Percentiles rank a stretch among this genome's conserved stretches.
These are phyloP conservation scores for Diplodia sapinea DNA, from an alignment of 2,329 filamentous ascomycete genomes.

Conservation along the genomic window DNA sequence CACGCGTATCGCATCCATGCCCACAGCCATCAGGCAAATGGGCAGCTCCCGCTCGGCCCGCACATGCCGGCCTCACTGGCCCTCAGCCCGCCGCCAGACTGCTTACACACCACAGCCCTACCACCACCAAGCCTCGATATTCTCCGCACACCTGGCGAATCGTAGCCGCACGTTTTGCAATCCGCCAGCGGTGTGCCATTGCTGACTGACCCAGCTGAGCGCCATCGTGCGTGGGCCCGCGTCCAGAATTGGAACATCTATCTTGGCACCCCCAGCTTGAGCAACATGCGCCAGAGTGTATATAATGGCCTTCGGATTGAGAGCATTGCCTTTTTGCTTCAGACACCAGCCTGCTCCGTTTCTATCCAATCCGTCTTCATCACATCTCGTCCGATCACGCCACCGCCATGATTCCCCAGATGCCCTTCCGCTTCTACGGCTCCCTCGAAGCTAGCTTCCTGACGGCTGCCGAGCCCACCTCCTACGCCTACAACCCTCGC, in stretches of 20 bases:
- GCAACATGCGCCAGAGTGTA: neutral
- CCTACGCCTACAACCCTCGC: slow-evolving; percentile 15
- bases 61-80: neutral
- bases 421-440: slow-evolving; percentile 21
- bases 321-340: neutral
- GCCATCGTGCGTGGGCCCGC: neutral
- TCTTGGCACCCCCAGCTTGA: neutral
- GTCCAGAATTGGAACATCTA: slow-evolving; percentile 16
- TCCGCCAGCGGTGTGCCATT: slow-evolving; percentile 22
- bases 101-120: slow-evolving; percentile 11
- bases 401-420: slow-evolving; percentile 13
- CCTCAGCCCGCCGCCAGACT: neutral
- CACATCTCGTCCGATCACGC: neutral
- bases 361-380: neutral
- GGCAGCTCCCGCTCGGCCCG: neutral
- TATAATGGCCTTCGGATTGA: neutral
- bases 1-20: too few species aligned
- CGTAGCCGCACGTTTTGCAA: neutral
- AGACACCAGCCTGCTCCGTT: neutral
- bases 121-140: slow-evolving; percentile 2
- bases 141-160: neutral
- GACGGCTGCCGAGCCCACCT: slow-evolving; percentile 18
- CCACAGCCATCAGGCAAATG: neutral
- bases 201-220: slow-evolving; percentile 26
- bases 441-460: slow-evolving; percentile 24